phyloP scores from a whole-genome alignment of 345 rosid genomes.

The Ceriops zippeliana region DNA sequence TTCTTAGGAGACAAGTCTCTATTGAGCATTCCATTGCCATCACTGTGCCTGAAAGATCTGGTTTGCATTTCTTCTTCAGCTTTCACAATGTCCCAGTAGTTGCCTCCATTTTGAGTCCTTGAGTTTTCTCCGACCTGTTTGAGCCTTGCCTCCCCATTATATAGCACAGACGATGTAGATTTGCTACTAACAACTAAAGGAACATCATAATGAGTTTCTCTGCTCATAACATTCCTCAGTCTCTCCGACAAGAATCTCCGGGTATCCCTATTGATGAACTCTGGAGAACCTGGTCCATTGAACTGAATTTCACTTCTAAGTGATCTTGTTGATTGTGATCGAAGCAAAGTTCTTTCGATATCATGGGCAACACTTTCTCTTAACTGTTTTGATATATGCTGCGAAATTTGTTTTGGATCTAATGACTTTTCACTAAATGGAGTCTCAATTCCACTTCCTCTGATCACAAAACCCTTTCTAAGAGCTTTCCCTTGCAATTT shows the following conservation, averaged over 20 bases:
- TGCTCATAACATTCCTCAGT: slow-evolving; percentile 54
- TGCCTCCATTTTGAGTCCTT: slow-evolving; percentile 24
- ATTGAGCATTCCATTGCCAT: slow-evolving; percentile 26
- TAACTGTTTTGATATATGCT: slow-evolving; percentile 40
- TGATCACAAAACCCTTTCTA: slow-evolving; percentile 44
- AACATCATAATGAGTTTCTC: slow-evolving; percentile 35
- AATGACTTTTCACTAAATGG: slow-evolving; percentile 63
- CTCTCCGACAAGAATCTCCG: slow-evolving; percentile 64
- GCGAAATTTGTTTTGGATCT: slow-evolving; percentile 45
- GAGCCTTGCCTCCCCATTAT: slow-evolving; percentile 26
- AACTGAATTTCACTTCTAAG: slow-evolving; percentile 52
- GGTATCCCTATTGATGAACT: slow-evolving; percentile 61
- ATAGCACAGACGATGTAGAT: slow-evolving; percentile 37
- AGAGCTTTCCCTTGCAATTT: slow-evolving; percentile 67
- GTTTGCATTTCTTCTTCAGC: slow-evolving; percentile 46
- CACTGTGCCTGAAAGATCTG: slow-evolving; percentile 45
- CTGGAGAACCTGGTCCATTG: slow-evolving; percentile 54
- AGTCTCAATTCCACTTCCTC: slow-evolving; percentile 78
- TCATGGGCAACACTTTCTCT: slow-evolving; percentile 46
- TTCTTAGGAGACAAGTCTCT: slow-evolving; percentile 60
- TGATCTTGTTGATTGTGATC: slow-evolving; percentile 70
- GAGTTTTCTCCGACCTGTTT: slow-evolving; percentile 25
- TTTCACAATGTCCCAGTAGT: slow-evolving; percentile 31
- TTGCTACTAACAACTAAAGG: slow-evolving; percentile 30
- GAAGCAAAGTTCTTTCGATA: slow-evolving; percentile 36